Evolutionary conservation across 2,329 filamentous ascomycete species (phyloP).

Genomic region (Hysterium pulicare): DNA sequence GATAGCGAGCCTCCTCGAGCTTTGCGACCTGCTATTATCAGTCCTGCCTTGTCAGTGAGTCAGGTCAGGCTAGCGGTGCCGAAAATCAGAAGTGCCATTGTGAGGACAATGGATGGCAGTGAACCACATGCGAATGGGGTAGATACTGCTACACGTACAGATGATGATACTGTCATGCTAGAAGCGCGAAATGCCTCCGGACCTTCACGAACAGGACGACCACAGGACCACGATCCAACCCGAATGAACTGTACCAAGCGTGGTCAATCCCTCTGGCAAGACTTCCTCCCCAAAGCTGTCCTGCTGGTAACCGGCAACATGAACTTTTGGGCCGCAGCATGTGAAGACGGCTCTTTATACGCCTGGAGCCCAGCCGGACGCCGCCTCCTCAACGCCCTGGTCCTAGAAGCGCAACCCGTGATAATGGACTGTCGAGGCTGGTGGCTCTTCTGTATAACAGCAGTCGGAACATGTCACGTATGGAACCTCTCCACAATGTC

Average conservation of each 20-base stretch:
- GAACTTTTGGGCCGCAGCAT: conserved; percentile 87
- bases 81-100: conserved; percentile 76
- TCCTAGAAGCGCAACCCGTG: conserved; percentile 88
- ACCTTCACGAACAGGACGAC: conserved; percentile 56
- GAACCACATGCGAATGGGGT: conserved; percentile 46
- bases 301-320: conserved; percentile 89
- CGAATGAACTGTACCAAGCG: conserved; percentile 78
- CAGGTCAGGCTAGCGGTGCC: conserved; percentile 86
- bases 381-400: conserved; percentile 76
- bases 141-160: conserved; percentile 31
- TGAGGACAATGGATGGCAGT: conserved; percentile 73
- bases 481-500: conserved; percentile 86
- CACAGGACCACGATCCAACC: conserved; percentile 72
- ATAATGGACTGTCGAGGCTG: conserved; percentile 86
- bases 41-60: conserved; percentile 74
- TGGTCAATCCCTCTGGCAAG: conserved; percentile 83
- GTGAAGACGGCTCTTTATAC: conserved; percentile 87
- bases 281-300: conserved; percentile 82
- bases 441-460: conserved; percentile 86
- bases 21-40: conserved; percentile 81
- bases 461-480: conserved; percentile 84
- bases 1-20: conserved; percentile 68
- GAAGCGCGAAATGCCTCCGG: conserved; percentile 81
- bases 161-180: conserved; percentile 69
- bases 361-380: conserved; percentile 91